These are phyloP conservation scores for Plasmodium vinckei DNA, from an alignment of 169 alveolate genomes.

Conservation along the genomic window DNA sequence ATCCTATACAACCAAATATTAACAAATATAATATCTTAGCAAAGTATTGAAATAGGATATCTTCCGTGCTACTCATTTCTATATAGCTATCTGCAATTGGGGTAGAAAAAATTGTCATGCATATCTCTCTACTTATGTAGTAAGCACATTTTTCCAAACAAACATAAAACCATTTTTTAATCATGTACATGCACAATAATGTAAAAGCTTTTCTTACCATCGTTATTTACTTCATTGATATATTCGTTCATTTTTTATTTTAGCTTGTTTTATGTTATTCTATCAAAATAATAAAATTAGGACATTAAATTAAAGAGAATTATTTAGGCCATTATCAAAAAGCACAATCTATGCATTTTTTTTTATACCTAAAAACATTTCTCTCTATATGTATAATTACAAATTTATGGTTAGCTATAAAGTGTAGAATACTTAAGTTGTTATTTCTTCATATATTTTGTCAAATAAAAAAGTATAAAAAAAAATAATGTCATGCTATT, in stretches of 20 bases:
- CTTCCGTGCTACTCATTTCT: constrained; percentile 24
- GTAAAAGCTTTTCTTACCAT: constrained; percentile 14
- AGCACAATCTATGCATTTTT: too few relatives aligned
- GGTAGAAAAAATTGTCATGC: background rate
- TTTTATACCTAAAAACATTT: too few relatives aligned
- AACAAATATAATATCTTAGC: constrained; percentile 15
- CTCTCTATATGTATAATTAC: too few relatives aligned
- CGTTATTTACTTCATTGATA: constrained; percentile 10
- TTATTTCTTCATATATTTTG: too few relatives aligned
- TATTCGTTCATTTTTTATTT: constrained; percentile 22
- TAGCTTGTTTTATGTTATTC: too few relatives aligned
- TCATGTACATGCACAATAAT: background rate
- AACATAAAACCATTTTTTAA: background rate
- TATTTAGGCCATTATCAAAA: too few relatives aligned
- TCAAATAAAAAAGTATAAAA: too few relatives aligned
- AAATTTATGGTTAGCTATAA: too few relatives aligned
- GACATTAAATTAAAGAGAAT: too few relatives aligned
- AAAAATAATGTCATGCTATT: too few relatives aligned
- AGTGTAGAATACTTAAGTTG: too few relatives aligned
- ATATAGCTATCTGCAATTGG: constrained; percentile 7
- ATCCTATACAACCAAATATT: constrained; percentile 3
- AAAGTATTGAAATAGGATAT: constrained; percentile 16
- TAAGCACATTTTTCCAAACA: background rate
- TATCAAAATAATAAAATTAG: background rate
- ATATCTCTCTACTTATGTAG: background rate